Evolutionary conservation across 371 early-diverging fungal species (phyloP), one percentile per base, ranked within the genome.

Genomic region (Capillidium rhysosporum): DNA sequence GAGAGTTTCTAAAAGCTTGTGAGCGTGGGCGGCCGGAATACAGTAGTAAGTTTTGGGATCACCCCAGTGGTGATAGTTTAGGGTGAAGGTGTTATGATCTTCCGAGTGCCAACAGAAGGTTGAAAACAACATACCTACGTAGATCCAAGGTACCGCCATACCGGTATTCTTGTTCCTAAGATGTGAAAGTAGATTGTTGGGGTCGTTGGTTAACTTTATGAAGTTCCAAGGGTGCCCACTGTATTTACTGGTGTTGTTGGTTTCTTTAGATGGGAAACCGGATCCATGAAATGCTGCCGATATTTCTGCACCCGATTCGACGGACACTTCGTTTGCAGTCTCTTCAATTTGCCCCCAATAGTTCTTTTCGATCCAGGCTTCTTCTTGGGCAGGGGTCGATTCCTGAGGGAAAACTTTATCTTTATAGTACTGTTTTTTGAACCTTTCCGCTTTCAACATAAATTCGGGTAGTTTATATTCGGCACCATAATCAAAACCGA

Each of bases 101-200:
- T 96, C 97, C 30, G 83, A 86, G 62, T 94, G 95, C 97, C 97
- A 96, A 64, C 95, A 93, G 59, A 94, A 93, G 1, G 95, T 88
- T 31, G 88, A 85, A 57, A 94, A 92, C 52, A 79, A 78, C 92
- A 90, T 90, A 31, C 95, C 95, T 2, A 94, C 82, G 59, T 96
- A 96, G 12, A 94, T 65, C 95, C 95, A 96, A 21, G 97, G 97
- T 1, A 85, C 76, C 82, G 85, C 92, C 87, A 94, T 90, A 2
- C 95, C 95, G 21, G 84, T 79, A 25, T 92, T 89, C 53, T 73
- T 71, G 34, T 81, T 74, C 44, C 79, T 75, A 61, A 94, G 83
- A 61, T 88, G 74, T 20, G 77, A 72, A 54, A 96, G 84, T 25
- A 96, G 71, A 1, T 91, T 90, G 10, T 73, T 73, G 2, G 77